Evolutionary conservation across 1,284 basidiomycete species (phyloP), one percentile per base, ranked within the genome.

Genomic region (Sphaerobolus stellatus): DNA sequence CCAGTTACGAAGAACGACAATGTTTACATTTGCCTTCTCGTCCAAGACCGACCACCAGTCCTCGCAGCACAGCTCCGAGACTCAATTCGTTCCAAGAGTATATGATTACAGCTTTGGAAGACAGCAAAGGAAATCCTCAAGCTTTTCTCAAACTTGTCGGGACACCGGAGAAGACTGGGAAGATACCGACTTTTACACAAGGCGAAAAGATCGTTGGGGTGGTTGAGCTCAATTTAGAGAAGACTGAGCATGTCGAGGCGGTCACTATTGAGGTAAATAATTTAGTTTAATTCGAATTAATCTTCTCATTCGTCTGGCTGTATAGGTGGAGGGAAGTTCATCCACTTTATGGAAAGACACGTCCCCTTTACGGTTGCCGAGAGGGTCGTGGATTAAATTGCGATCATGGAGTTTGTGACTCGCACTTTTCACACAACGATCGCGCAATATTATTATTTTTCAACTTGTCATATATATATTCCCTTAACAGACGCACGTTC

Each of bases 151-250:
- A 52, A 22, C 50, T 72, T 18, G 62, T 57, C 52, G 71, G 68
- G 54, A 66, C 68, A 38, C 63, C 70, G 28, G 60, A 54, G 16
- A 58, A 54, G 9, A 47, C 61, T 7, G 66, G 65, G 44, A 60
- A 61, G 34, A 59, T 71, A 9, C 79, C 76, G 14, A 56, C 67
- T 18, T 79, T 78, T 57, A 61, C 71, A 29, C 69, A 79, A 56
- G 75, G 74, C 6, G 77, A 80, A 58, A 57, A 59, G 16, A 70
- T 82, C 45, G 61, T 68, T 2, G 79, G 80, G 25, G 63, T 70
- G 6, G 72, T 82, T 4, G 74, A 73, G 51, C 59, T 81, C 27
- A 69, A 77, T 47, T 61, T 79, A 16, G 68, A 71, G 50, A 79
- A 77, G 59, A 64, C 72, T 33, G 75, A 78, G 51, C 67, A 68